Base-by-base conservation (phyloP, 2,329 filamentous ascomycete species). In the Aspergillus pseudotamarii region DNA sequence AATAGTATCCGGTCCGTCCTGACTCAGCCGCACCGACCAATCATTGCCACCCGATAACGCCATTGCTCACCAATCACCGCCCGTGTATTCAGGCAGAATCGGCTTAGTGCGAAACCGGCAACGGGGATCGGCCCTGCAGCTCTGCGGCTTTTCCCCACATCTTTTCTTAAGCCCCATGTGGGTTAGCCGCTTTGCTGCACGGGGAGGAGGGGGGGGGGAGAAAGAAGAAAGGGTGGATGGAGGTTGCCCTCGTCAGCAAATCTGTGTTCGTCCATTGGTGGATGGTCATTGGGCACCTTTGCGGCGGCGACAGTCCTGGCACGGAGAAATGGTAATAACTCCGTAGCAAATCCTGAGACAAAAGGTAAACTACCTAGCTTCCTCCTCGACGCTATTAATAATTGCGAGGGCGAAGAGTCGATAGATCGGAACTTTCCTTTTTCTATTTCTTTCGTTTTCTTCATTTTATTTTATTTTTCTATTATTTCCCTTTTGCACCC, bases 91-190 rank as follows among this genome's bases (percentile, higher is more conserved):
- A 19, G 5, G 34, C 62, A 55, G n/a, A 68, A 70, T 66, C 38
- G 67, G 71, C 46, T 50, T 73, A 70, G 63, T 60, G 65, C 64
- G 51, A 66, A 54, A 63, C 64, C 62, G 67, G 65, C 64, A 71
- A 72, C 70, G 69, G 69, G 68, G 70, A 72, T 72, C 70, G 63
- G 68, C 69, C 66, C 69, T 70, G 68, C 66, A 70, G 68, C 63
- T 58, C 63, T 64, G 64, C 62, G 65, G 63, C 53, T 55, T 64
- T 64, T 66, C 68, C 66, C 69, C 66, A 69, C 64, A 70, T 36
- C 62, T 45, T 55, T 23, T 58, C 45, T 36, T 36, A 53, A 51
- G 46, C 48, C 54, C 59, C 54, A 46, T 51, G 45, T 57, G 34
- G 63, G 9, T 30, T 50, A 50, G 46, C 21, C 36, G 34, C 30